Conservation (phyloP, 2,329 filamentous ascomycete species). For the Corynespora cassiicola region DNA sequence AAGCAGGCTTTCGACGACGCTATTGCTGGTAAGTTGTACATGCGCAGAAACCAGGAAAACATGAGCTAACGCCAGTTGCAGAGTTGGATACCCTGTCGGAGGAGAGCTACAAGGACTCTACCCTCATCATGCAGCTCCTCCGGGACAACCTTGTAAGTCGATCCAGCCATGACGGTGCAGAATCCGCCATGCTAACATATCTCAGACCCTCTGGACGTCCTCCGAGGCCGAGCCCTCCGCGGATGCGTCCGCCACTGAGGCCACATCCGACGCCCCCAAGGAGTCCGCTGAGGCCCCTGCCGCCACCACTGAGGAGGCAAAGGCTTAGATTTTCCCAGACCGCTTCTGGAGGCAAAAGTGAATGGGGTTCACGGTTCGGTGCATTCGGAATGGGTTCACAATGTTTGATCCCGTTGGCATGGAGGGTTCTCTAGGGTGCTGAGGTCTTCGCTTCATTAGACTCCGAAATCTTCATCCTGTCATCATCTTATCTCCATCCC, state of each 20-base stretch:
- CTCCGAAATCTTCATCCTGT: slow-evolving; percentile 46
- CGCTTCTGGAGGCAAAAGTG: slow-evolving; percentile 39
- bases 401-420: slow-evolving; percentile 38
- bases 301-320: slow-evolving; percentile 67
- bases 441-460: slow-evolving; percentile 44
- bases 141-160: slow-evolving; percentile 84
- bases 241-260: slow-evolving; percentile 60
- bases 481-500: slow-evolving; percentile 22
- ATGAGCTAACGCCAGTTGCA: slow-evolving; percentile 45
- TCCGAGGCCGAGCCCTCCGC: slow-evolving; percentile 90
- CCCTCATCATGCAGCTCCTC: slow-evolving; percentile 97
- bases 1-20: slow-evolving; percentile 97
- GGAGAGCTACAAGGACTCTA: slow-evolving; percentile 99
- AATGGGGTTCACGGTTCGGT: slow-evolving; percentile 37
- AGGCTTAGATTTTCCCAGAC: slow-evolving; percentile 52
- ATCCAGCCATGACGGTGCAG: background rate
- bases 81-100: slow-evolving; percentile 96
- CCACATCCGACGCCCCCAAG: slow-evolving; percentile 60
- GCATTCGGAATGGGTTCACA: slow-evolving; percentile 40
- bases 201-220: slow-evolving; percentile 96
- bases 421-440: slow-evolving; percentile 39
- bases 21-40: slow-evolving; percentile 76
- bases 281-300: slow-evolving; percentile 50
- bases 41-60: slow-evolving; percentile 2
- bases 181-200: slow-evolving; percentile 29